Evolutionary conservation across 1,284 basidiomycete genomes (phyloP).

Genomic region (Inonotus obliquus): DNA sequence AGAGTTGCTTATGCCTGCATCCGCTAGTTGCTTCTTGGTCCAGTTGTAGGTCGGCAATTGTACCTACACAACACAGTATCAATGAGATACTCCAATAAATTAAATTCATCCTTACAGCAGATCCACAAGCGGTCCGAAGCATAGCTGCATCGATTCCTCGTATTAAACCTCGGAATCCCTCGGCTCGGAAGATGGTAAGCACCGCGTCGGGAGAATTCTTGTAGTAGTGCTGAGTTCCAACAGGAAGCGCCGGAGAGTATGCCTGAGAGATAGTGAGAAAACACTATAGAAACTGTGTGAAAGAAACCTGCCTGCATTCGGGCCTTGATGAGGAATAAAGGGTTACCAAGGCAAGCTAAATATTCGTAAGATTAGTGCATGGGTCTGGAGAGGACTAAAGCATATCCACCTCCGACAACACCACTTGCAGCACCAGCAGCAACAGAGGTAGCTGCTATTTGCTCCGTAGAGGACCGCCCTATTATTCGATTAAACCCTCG

Average conservation of each 20-base stretch:
- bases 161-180: conserved; percentile 76
- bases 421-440: conserved; percentile 87
- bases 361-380: neutral
- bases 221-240: conserved; percentile 92
- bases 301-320: conserved; percentile 77
- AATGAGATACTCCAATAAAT: neutral
- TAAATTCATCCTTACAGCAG: conserved; percentile 49
- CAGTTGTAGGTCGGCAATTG: conserved; percentile 96
- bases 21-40: conserved; percentile 75
- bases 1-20: conserved; percentile 58
- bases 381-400: neutral
- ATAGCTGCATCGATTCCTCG: conserved; percentile 94
- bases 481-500: conserved; percentile 63
- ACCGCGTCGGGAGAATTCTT: conserved; percentile 81
- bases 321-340: conserved; percentile 94
- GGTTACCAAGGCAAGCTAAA: conserved; percentile 85
- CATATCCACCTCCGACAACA: conserved; percentile 73
- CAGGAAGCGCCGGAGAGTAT: conserved; percentile 89
- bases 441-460: conserved; percentile 71
- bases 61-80: conserved; percentile 43
- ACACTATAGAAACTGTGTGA: neutral
- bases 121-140: conserved; percentile 91
- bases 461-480: conserved; percentile 60
- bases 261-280: conserved; percentile 46
- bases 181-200: conserved; percentile 70